Percentiles rank a stretch among this genome's conserved stretches.
Evolutionary conservation across 768 basidiomycete species (phyloP).

Genomic region (Candolleomyces eurysporus): DNA sequence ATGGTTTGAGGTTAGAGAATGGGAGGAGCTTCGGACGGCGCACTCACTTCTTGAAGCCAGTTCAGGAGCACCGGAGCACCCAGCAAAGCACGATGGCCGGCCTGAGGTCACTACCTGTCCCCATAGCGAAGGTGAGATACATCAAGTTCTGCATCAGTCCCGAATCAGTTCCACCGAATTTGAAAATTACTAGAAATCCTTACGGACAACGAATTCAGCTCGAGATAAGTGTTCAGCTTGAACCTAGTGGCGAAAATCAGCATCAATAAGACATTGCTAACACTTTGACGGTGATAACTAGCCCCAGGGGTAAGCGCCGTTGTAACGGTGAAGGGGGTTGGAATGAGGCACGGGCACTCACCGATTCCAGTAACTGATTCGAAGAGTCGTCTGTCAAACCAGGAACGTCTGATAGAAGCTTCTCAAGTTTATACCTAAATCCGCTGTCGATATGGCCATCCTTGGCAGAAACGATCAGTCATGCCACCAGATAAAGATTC

Average conservation of each 20-base stretch:
- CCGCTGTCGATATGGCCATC: constrained; percentile 38
- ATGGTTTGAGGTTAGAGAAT: not conserved
- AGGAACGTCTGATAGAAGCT: too few species aligned
- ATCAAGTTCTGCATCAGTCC: constrained; percentile 37
- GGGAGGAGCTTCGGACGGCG: not conserved
- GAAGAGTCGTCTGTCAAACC: too few species aligned
- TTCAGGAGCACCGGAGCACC: constrained; percentile 46
- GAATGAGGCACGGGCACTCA: constrained; percentile 23
- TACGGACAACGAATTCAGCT: constrained; percentile 39
- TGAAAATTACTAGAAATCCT: constrained; percentile 6
- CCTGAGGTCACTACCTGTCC: constrained; percentile 49
- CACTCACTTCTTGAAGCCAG: constrained; percentile 46
- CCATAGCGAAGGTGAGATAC: constrained; percentile 50
- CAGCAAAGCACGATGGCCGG: constrained; percentile 50
- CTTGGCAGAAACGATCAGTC: constrained; percentile 5
- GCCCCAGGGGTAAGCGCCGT: not conserved
- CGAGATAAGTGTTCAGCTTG: constrained; percentile 30
- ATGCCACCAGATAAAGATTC: not conserved
- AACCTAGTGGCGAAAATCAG: constrained; percentile 30
- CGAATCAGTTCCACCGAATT: not conserved
- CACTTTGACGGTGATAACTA: constrained; percentile 56
- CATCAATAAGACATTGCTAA: not conserved
- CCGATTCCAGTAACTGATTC: constrained; percentile 34
- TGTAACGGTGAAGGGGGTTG: not conserved
- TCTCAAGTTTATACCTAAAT: constrained; percentile 38